phyloP scores from a whole-genome alignment of 805 yeast species.

The Barnettozyma siamensis region DNA sequence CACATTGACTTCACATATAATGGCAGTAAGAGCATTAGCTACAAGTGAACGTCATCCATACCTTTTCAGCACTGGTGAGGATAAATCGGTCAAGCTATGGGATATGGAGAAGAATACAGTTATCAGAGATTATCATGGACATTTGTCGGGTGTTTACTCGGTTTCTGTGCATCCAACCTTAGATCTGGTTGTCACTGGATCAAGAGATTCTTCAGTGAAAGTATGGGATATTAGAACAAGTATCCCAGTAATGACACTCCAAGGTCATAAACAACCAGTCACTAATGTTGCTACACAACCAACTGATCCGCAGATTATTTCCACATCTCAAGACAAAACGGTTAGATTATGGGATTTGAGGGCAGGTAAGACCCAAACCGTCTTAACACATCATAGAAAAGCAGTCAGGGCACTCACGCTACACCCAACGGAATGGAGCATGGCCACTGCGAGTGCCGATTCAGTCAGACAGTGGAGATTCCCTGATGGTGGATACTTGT shows the following conservation, averaged over 20 bases:
- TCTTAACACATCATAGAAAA: conserved; percentile 80
- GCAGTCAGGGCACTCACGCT: conserved; percentile 68
- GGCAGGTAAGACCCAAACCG: conserved; percentile 65
- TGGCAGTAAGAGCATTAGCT: conserved; percentile 77
- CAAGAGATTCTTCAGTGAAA: conserved; percentile 79
- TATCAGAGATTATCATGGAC: conserved; percentile 89
- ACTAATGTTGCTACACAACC: conserved; percentile 61
- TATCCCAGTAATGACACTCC: conserved; percentile 63
- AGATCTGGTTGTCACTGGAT: conserved; percentile 79
- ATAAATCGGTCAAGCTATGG: conserved; percentile 91
- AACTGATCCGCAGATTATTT: conserved; percentile 79
- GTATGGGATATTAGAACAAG: conserved; percentile 93
- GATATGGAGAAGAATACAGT: conserved; percentile 83
- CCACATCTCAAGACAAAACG: conserved; percentile 81
- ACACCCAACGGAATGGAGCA: conserved; percentile 65
- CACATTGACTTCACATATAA: conserved; percentile 83
- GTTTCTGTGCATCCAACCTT: conserved; percentile 83
- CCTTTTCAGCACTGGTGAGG: conserved; percentile 88
- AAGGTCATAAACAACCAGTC: conserved; percentile 78
- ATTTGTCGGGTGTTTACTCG: conserved; percentile 81
- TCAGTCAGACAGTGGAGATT: conserved; percentile 80
- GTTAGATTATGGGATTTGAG: conserved; percentile 86
- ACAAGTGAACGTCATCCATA: conserved; percentile 79
- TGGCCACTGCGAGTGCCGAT: conserved; percentile 76
- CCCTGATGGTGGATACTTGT: conserved; percentile 52